Percentiles rank a stretch among this genome's conserved stretches.
Evolutionary conservation across 129 eudicot genomes (phyloP).

Genomic region (Pulicaria dysenterica): DNA sequence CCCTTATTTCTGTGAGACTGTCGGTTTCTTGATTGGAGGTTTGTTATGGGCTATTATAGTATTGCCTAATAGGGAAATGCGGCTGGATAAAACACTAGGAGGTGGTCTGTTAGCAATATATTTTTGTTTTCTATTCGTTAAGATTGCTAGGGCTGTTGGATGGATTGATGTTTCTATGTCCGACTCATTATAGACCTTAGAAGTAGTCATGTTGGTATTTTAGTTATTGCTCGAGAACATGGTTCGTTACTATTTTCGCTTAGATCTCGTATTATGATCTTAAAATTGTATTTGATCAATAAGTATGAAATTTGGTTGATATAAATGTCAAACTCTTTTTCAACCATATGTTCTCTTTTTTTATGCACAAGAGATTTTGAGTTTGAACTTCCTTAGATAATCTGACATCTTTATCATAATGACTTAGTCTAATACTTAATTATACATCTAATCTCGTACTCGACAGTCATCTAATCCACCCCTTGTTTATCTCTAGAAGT

Average conservation of each 20-base stretch:
- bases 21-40: constrained; percentile 60
- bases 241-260: background rate
- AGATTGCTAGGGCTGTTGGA: constrained; percentile 50
- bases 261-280: background rate
- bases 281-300: background rate
- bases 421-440: background rate
- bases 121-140: constrained; percentile 53
- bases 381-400: too few relatives aligned
- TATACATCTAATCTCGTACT: background rate
- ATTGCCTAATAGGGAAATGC: constrained; percentile 58
- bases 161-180: constrained; percentile 20
- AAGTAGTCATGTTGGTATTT: background rate
- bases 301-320: background rate
- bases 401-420: too few relatives aligned
- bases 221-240: background rate
- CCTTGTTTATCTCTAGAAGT: background rate
- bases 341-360: background rate
- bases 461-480: background rate
- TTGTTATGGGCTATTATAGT: constrained; percentile 65
- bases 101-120: constrained; percentile 59
- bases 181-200: background rate
- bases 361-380: too few relatives aligned
- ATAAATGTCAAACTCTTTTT: background rate
- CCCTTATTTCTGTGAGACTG: constrained; percentile 41
- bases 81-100: constrained; percentile 47